A percentile compares a stretch with the other conserved stretches of the same genome.
These are phyloP conservation scores for Diplodia mutila DNA, from an alignment of 2,329 filamentous ascomycete genomes.

Conservation along the genomic window DNA sequence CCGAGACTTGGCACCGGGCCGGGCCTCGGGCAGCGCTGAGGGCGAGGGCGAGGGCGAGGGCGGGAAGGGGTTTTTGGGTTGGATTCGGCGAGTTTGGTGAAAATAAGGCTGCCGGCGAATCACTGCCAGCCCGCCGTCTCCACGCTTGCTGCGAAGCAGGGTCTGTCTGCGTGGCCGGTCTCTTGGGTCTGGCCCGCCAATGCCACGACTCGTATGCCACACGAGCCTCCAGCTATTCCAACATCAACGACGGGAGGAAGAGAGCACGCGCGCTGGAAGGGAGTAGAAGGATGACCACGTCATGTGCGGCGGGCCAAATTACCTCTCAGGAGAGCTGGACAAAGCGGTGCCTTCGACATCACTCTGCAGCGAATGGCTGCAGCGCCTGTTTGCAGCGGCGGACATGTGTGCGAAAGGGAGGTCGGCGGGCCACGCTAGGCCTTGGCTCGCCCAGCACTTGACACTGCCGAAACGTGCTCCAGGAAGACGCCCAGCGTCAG, in stretches of 20 bases:
- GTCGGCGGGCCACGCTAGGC: neutral
- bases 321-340: neutral
- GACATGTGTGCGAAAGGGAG: slow-evolving; percentile 1
- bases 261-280: neutral
- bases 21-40: slow-evolving; percentile 1
- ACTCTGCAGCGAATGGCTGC: neutral
- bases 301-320: slow-evolving; percentile 2
- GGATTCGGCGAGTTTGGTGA: neutral
- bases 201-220: neutral
- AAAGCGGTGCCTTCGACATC: neutral
- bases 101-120: slow-evolving; percentile 1
- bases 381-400: neutral
- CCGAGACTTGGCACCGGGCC: slow-evolving; percentile 15
- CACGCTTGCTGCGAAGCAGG: neutral
- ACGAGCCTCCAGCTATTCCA: slow-evolving; percentile 3
- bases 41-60: neutral
- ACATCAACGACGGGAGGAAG: neutral
- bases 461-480: neutral
- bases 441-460: neutral
- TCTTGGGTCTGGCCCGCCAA: neutral
- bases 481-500: neutral
- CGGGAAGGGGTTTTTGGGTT: slow-evolving; percentile 1
- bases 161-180: slow-evolving; percentile 5
- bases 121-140: too few relatives aligned
- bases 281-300: neutral